Conservation (phyloP, 441 rosid species). For the Populus trichocarpa region DNA sequence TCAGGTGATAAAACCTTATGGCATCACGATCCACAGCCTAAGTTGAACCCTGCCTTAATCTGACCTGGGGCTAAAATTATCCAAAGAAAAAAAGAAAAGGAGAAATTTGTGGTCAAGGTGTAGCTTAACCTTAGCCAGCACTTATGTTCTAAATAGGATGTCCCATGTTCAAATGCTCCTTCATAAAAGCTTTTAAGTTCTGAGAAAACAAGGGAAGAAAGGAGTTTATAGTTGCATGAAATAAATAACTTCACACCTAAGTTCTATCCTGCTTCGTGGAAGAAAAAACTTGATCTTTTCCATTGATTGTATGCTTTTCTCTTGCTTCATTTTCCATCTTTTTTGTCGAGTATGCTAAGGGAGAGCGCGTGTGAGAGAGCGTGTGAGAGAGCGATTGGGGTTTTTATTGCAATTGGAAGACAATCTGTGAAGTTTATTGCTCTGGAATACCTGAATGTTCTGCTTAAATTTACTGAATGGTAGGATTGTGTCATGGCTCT, state of each 20-base stretch:
- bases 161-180: neutral
- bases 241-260: neutral
- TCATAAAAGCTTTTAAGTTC: neutral
- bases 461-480: neutral
- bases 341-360: neutral
- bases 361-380: too few species aligned
- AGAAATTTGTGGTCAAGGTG: neutral
- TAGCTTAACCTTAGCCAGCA: neutral
- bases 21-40: neutral
- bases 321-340: neutral
- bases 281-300: neutral
- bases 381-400: neutral
- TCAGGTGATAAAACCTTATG: neutral
- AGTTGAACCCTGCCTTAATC: neutral
- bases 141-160: neutral
- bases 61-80: neutral
- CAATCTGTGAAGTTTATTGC: neutral
- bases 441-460: neutral
- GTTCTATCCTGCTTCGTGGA: neutral
- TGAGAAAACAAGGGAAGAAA: neutral
- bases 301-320: neutral
- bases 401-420: neutral
- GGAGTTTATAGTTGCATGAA: neutral
- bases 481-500: neutral
- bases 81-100: neutral